These are phyloP conservation scores for Thelonectria rubi DNA, from an alignment of 2,329 filamentous ascomycete genomes.

Conservation along the genomic window DNA sequence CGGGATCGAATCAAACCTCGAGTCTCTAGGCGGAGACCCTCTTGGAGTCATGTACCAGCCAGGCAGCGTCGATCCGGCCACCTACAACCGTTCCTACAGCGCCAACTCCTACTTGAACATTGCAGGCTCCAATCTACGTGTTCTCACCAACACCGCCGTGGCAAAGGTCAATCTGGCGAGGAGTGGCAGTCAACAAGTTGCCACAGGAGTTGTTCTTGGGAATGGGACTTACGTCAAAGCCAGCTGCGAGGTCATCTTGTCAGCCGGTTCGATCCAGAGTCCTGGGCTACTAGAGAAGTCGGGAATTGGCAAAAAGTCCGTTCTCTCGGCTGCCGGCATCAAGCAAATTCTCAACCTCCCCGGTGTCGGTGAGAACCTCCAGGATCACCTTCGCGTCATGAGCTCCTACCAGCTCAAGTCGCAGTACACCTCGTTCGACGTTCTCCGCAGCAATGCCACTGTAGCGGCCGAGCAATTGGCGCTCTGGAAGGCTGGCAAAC, in stretches of 20 bases:
- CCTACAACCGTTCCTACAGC: slow-evolving; percentile 59
- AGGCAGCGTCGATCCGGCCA: slow-evolving; percentile 54
- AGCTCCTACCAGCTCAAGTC: slow-evolving; percentile 46
- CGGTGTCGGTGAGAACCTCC: slow-evolving; percentile 31
- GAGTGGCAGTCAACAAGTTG: slow-evolving; percentile 34
- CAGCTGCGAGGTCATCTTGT: slow-evolving; percentile 29
- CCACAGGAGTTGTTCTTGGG: slow-evolving; percentile 31
- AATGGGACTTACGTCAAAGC: slow-evolving; percentile 26
- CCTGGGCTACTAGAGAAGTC: slow-evolving; percentile 25
- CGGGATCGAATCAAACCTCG: slow-evolving; percentile 48
- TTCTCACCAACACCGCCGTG: slow-evolving; percentile 35
- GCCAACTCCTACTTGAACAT: slow-evolving; percentile 55
- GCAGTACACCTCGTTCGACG: slow-evolving; percentile 24
- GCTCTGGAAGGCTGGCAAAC: slow-evolving; percentile 31
- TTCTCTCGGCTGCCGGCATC: slow-evolving; percentile 18
- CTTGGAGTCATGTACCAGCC: slow-evolving; percentile 60
- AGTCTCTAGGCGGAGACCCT: slow-evolving; percentile 56
- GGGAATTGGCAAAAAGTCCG: slow-evolving; percentile 20
- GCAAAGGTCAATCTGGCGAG: slow-evolving; percentile 28
- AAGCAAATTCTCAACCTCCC: slow-evolving; percentile 20
- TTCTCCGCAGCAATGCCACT: slow-evolving; percentile 31
- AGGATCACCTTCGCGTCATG: slow-evolving; percentile 48
- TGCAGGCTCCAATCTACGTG: slow-evolving; percentile 51
- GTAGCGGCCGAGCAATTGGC: slow-evolving; percentile 32
- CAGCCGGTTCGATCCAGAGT: slow-evolving; percentile 26